These are phyloP conservation scores for Rubia yunnanensis DNA, from an alignment of 257 asterid genomes.

Conservation along the genomic window DNA sequence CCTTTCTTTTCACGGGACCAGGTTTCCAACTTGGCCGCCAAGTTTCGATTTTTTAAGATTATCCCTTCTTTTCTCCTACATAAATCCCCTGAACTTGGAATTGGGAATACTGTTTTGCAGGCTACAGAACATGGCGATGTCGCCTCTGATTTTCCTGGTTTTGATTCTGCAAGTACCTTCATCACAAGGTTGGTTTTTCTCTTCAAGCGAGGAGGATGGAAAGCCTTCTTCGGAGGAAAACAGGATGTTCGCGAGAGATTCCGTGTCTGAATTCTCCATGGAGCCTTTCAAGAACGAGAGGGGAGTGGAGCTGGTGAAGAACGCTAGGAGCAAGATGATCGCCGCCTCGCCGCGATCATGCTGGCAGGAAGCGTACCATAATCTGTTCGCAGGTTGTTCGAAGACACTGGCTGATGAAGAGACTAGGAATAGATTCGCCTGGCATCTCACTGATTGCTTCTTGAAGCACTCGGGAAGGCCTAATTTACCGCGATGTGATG, in stretches of 20 bases:
- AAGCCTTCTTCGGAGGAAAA: slow-evolving; percentile 9
- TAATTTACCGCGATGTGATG: slow-evolving; percentile 50
- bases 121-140: background rate
- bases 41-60: slow-evolving; percentile 4
- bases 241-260: slow-evolving; percentile 1
- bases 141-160: slow-evolving; percentile 6
- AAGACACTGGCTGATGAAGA: slow-evolving; percentile 62
- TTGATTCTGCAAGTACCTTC: slow-evolving; percentile 26
- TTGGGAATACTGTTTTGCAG: background rate
- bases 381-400: slow-evolving; percentile 47
- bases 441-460: slow-evolving; percentile 84
- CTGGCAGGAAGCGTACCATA: slow-evolving; percentile 54
- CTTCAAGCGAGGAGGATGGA: slow-evolving; percentile 17
- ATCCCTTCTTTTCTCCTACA: background rate
- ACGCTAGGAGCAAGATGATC: slow-evolving; percentile 41
- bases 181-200: slow-evolving; percentile 40
- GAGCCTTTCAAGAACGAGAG: slow-evolving; percentile 33
- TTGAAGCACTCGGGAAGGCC: slow-evolving; percentile 58
- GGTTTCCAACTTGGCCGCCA: slow-evolving; percentile 12
- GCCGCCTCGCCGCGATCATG: slow-evolving; percentile 34
- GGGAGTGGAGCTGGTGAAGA: slow-evolving; percentile 43
- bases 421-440: slow-evolving; percentile 57
- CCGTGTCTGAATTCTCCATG: slow-evolving; percentile 55
- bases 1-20: slow-evolving; percentile 6
- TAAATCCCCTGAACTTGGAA: background rate